These are phyloP conservation scores for Arachnomyces sp. DNA, from an alignment of 2,329 filamentous ascomycete genomes.

Conservation along the genomic window DNA sequence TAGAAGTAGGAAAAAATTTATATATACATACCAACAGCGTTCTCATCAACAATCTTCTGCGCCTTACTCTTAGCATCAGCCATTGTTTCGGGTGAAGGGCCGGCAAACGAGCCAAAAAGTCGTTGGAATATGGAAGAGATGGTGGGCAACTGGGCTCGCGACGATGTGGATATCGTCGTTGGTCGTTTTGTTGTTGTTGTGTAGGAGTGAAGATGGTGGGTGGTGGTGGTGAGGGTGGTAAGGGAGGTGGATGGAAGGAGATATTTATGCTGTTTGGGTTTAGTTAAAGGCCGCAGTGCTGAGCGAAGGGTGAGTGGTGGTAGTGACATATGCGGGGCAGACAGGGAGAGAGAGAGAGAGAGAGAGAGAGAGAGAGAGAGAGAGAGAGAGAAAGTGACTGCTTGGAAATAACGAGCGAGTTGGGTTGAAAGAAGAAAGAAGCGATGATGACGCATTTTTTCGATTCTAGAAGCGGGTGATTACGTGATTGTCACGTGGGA, in stretches of 20 bases:
- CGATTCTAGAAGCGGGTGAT: too few relatives aligned
- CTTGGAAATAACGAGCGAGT: background rate
- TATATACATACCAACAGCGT: constrained; percentile 65
- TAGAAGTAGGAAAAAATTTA: too few relatives aligned
- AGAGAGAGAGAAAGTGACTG: constrained; percentile 1
- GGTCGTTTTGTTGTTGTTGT: too few relatives aligned
- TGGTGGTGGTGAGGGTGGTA: too few relatives aligned
- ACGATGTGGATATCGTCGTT: too few relatives aligned
- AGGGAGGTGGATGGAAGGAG: too few relatives aligned
- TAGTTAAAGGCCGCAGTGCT: too few relatives aligned
- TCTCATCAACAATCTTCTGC: constrained; percentile 78
- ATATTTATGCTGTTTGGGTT: too few relatives aligned
- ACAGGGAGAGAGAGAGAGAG: constrained; percentile 1
- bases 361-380: background rate
- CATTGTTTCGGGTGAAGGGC: constrained; percentile 58
- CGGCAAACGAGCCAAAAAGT: constrained; percentile 57
- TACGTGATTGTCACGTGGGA: too few relatives aligned
- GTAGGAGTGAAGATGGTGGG: too few relatives aligned
- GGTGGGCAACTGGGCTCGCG: constrained; percentile 32
- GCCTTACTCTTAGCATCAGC: constrained; percentile 75
- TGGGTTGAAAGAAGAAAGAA: background rate
- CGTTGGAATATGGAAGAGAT: constrained; percentile 62
- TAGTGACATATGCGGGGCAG: background rate
- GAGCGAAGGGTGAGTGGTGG: too few relatives aligned
- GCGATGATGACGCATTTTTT: too few relatives aligned